Evolutionary conservation across 805 yeast species (phyloP), one percentile per base, ranked within the genome.

Genomic region (Cyberlindnera xishuangbannaensis): DNA sequence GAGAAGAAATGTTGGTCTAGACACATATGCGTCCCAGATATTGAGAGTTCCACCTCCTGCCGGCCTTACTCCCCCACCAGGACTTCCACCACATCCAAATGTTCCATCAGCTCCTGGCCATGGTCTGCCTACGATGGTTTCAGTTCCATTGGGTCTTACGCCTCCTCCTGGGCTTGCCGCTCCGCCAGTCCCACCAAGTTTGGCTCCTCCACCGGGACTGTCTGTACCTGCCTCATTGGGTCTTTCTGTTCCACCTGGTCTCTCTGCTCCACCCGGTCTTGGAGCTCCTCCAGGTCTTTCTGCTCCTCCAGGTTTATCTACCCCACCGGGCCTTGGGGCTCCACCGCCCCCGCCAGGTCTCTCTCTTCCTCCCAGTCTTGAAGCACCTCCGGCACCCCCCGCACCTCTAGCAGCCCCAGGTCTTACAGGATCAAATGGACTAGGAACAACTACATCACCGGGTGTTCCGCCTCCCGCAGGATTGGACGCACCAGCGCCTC

Each of bases 131-230:
- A n/a, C n/a, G n/a, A n/a, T n/a, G n/a, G n/a, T n/a, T n/a, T n/a
- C n/a, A n/a, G n/a, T n/a, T 35, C 9, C 30, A 20, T 9, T 20
- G 4, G 6, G 25, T 17, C 33, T 34, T 5, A 25, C 35, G 15
- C 33, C 39, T 5, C 41, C 45, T 13, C 34, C 44, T 1, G 41
- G 37, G 5, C 18, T 35, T 5, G 23, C 47, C 6, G 37, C 48
- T 18, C 51, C 61, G 17, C 55, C 60, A 7, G 34, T 29, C 7
- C 56, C 58, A 19, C 53, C 55, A 20, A 18, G 35, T 6, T 30
- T 31, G 5, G 14, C 41, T 37, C 33, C 51, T 12, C 46, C 45
- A 15, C 26, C 26, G 14, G 36, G 34, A 12, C 18, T 32, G 12
- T 15, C 39, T 7, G 28, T 45, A 23, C 44, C 49, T 14, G n/a